Conservation (phyloP, 257 asterid genomes). For the Plantago ovata region DNA sequence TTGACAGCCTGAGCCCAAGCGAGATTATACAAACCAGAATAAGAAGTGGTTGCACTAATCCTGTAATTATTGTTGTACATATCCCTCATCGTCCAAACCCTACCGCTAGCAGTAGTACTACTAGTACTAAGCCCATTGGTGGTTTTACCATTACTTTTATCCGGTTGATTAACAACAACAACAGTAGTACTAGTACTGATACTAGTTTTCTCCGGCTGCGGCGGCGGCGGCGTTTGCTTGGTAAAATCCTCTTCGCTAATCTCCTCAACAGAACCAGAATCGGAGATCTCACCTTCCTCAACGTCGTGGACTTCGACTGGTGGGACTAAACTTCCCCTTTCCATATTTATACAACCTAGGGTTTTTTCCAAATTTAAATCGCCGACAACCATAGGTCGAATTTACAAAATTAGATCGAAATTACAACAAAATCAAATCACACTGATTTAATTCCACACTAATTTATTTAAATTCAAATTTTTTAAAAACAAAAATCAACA, state of each 20-base stretch:
- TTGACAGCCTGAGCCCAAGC: slow-evolving; percentile 99
- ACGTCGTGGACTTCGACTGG: slow-evolving; percentile 57
- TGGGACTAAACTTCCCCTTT: slow-evolving; percentile 31
- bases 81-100: slow-evolving; percentile 87
- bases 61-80: slow-evolving; percentile 49
- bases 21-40: slow-evolving; percentile 68
- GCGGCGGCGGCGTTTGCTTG: slow-evolving; percentile 29
- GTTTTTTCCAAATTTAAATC: slow-evolving; percentile 35
- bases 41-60: slow-evolving; percentile 43
- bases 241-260: slow-evolving; percentile 62
- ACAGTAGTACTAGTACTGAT: not conserved
- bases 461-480: too few relatives aligned
- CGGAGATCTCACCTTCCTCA: slow-evolving; percentile 96
- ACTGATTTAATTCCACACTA: too few relatives aligned
- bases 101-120: slow-evolving; percentile 31
- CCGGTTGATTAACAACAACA: slow-evolving; percentile 23
- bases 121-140: slow-evolving; percentile 28
- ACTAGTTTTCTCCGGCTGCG: slow-evolving; percentile 18
- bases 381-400: slow-evolving; percentile 25
- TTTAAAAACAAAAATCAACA: too few relatives aligned
- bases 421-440: too few relatives aligned
- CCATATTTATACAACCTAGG: slow-evolving; percentile 36
- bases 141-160: slow-evolving; percentile 22
- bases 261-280: slow-evolving; percentile 80
- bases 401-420: too few relatives aligned